phyloP scores from a whole-genome alignment of 2,329 filamentous ascomycete genomes.

The Colletotrichum filicis region DNA sequence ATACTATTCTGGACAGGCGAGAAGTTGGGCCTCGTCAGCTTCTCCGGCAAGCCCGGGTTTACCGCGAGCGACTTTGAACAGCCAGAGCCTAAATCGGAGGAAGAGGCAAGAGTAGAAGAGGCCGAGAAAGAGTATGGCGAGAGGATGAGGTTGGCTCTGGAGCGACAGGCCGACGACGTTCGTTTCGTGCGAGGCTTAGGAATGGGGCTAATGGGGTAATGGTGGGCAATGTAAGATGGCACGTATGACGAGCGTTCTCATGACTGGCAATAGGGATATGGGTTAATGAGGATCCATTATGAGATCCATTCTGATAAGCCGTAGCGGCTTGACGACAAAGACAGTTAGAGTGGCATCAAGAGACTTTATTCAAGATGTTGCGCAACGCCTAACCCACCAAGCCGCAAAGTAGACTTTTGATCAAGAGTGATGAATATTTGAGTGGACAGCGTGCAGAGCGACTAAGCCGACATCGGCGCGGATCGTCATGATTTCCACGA shows the following conservation, averaged over 20 bases:
- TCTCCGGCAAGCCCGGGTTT: slow-evolving; percentile 64
- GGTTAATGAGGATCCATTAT: neutral
- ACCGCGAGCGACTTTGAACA: slow-evolving; percentile 62
- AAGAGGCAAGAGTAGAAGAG: slow-evolving; percentile 61
- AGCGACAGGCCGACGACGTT: slow-evolving; percentile 82
- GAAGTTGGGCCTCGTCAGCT: slow-evolving; percentile 77
- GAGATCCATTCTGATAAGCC: neutral
- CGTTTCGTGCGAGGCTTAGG: slow-evolving; percentile 77
- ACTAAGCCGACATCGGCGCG: neutral
- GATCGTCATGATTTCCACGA: neutral
- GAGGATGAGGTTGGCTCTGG: slow-evolving; percentile 79
- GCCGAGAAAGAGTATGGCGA: slow-evolving; percentile 72
- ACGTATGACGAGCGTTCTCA: neutral
- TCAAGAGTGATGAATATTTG: neutral
- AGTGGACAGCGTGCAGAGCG: neutral
- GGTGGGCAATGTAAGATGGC: neutral
- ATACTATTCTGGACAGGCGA: slow-evolving; percentile 91
- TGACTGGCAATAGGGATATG: neutral
- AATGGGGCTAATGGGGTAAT: slow-evolving; percentile 21
- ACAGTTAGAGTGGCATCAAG: neutral
- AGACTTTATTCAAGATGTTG: neutral
- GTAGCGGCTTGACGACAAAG: neutral
- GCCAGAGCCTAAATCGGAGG: slow-evolving; percentile 52
- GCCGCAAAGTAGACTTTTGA: neutral
- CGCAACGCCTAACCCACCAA: neutral